Percentiles rank a stretch among this genome's conserved stretches.
phyloP scores from a whole-genome alignment of 768 basidiomycete species.

The Boletus barrowsii region DNA sequence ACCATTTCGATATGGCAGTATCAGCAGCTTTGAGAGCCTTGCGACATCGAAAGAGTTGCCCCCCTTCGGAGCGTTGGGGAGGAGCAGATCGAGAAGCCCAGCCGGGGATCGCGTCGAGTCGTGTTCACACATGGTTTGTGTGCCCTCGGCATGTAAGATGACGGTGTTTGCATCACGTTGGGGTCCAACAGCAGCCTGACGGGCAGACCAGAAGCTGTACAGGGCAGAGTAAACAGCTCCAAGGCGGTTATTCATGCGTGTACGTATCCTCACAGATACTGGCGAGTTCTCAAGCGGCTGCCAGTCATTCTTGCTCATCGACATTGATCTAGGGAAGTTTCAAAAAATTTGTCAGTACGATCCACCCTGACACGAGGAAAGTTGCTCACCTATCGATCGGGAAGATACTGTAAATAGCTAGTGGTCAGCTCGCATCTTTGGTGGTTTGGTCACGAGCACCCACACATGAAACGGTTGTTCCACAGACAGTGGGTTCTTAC shows the following conservation, averaged over 20 bases:
- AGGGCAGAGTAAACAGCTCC: constrained; percentile 56
- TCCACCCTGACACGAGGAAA: not conserved
- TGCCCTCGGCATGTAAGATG: constrained; percentile 39
- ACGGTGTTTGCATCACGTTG: constrained; percentile 55
- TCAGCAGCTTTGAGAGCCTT: constrained; percentile 39
- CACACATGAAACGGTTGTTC: no score
- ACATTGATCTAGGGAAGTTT: constrained; percentile 44
- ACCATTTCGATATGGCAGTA: constrained; percentile 37
- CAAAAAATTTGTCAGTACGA: not conserved
- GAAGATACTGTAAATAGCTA: constrained; percentile 13
- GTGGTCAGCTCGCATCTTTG: not conserved
- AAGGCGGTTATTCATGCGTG: constrained; percentile 43
- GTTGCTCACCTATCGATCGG: constrained; percentile 20
- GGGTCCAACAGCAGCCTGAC: constrained; percentile 35
- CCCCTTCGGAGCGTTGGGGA: constrained; percentile 32
- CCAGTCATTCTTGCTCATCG: constrained; percentile 43
- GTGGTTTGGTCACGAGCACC: not conserved
- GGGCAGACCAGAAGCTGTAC: constrained; percentile 53
- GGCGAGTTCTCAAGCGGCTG: constrained; percentile 40
- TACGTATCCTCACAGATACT: constrained; percentile 28
- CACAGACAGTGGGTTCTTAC: constrained; percentile 30
- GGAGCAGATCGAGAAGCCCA: constrained; percentile 39
- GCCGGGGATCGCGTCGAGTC: constrained; percentile 37
- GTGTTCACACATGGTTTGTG: constrained; percentile 29
- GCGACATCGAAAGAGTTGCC: constrained; percentile 46